Base-by-base conservation (phyloP, 2,329 filamentous ascomycete genomes). In the Trichoderma semiorbis region DNA sequence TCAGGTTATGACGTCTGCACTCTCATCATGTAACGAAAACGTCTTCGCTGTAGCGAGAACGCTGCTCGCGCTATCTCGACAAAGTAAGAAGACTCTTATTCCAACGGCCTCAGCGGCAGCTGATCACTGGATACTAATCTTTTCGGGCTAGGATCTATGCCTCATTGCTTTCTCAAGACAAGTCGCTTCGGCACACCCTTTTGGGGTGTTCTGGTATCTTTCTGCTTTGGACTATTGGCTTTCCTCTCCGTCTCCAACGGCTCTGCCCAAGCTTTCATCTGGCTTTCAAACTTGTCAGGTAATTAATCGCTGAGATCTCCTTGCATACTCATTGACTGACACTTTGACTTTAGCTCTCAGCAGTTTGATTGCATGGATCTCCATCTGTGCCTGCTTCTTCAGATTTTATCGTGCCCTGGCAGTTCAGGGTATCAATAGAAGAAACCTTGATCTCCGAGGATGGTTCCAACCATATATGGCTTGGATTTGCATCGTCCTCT, bases 231-330 rank as follows among this genome's bases (percentile, higher is more conserved):
- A 28, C 78, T 78, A 0, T 81, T 87, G 16, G 83, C 84, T 2
- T 87, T 87, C 74, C 79, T 88, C 16, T 86, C 84, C 70, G 81
- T 84, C 24, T 83, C 80, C 18, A 83, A 79, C 66, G 81, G 78
- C 61, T 81, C 81, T 5, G 79, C 81, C 18, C 81, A 84, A 16
- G 86, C 87, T 1, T 88, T 88, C 78, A 84, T 83, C 71, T 88
- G 86, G 87, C 85, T 89, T 74, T 83, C 87, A 55, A 88, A 86
- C 75, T 78, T 88, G 34, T 87, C 85, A 58, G 88, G 85, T 72
- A 84, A 78, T 26, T 71, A 76, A 11, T 14, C 18, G 5, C 7
- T 55, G 2, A 18, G 16, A 7, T 28, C 16, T 5, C 6, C 11
- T 26, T 16, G 5, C 14, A 3, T 24, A 1, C 3, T 10, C 14